Percentiles rank a stretch among this genome's conserved stretches.
Evolutionary conservation across 2,329 filamentous ascomycete genomes (phyloP).

Genomic region (Beauveria asiatica): DNA sequence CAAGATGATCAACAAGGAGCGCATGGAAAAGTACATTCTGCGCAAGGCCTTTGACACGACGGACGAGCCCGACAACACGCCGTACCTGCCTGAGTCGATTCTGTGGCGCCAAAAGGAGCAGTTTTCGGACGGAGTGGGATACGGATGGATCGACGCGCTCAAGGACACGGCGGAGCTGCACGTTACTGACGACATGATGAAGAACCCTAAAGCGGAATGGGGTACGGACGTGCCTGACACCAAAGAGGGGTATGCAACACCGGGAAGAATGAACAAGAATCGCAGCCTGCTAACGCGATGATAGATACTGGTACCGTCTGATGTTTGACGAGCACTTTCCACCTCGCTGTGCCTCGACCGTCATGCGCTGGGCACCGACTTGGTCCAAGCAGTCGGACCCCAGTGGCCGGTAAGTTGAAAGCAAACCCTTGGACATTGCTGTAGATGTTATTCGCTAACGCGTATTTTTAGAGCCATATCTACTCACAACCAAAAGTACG

Average conservation of each 20-base stretch:
- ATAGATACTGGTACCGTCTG: slow-evolving; percentile 85
- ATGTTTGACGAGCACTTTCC: slow-evolving; percentile 99
- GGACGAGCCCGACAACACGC: slow-evolving; percentile 68
- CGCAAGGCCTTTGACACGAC: slow-evolving; percentile 95
- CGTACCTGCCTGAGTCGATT: slow-evolving; percentile 93
- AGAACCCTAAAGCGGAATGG: slow-evolving; percentile 97
- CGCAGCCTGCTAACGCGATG: slow-evolving; percentile 18
- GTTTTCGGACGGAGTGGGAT: slow-evolving; percentile 96
- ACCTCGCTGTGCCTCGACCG: slow-evolving; percentile 78
- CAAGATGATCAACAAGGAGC: slow-evolving; percentile 88
- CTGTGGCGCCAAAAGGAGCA: slow-evolving; percentile 99
- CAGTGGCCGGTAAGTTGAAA: slow-evolving; percentile 63
- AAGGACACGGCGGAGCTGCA: slow-evolving; percentile 89
- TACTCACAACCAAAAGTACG: slow-evolving; percentile 68
- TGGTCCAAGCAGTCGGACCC: slow-evolving; percentile 97
- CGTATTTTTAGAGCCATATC: slow-evolving; percentile 55
- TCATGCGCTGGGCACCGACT: slow-evolving; percentile 93
- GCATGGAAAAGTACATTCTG: slow-evolving; percentile 95
- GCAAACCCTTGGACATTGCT: background rate
- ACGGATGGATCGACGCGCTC: slow-evolving; percentile 96
- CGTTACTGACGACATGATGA: slow-evolving; percentile 95
- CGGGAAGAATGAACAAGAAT: background rate
- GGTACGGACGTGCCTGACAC: slow-evolving; percentile 84
- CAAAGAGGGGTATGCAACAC: slow-evolving; percentile 74
- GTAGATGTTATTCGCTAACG: slow-evolving; percentile 6